These are phyloP conservation scores for Agroathelia rolfsii DNA, from an alignment of 1,284 basidiomycete species.

Conservation along the genomic window DNA sequence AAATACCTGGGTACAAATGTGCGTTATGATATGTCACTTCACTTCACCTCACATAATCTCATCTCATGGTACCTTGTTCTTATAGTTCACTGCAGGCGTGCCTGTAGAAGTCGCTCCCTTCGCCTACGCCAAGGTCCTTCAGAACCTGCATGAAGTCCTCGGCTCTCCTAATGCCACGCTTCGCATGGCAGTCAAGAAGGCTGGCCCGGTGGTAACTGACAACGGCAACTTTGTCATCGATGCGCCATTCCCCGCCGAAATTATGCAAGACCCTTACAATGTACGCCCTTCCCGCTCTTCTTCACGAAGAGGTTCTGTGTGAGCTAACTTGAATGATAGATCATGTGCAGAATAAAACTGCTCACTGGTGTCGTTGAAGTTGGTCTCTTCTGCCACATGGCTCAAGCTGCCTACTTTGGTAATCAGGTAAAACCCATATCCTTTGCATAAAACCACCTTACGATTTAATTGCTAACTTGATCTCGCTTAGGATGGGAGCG, in stretches of 20 bases:
- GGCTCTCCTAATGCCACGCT: conserved; percentile 59
- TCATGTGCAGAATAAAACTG: conserved; percentile 72
- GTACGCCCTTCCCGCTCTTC: conserved; percentile 28
- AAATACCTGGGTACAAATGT: conserved; percentile 77
- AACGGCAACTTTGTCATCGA: conserved; percentile 96
- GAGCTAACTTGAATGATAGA: conserved; percentile 27
- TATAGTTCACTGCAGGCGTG: conserved; percentile 79
- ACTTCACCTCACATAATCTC: neutral
- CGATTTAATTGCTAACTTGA: conserved; percentile 4
- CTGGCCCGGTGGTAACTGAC: conserved; percentile 91
- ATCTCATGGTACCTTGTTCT: conserved; percentile 5
- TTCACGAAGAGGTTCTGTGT: neutral
- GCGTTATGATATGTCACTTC: conserved; percentile 21
- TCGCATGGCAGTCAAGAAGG: conserved; percentile 80
- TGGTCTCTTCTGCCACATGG: conserved; percentile 89
- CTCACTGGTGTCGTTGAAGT: conserved; percentile 96
- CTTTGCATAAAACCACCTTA: neutral
- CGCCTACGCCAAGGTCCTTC: conserved; percentile 82
- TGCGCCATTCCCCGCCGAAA: conserved; percentile 69
- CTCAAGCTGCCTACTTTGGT: conserved; percentile 95
- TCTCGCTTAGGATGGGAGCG: conserved; percentile 40
- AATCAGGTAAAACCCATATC: conserved; percentile 51
- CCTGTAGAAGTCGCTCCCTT: conserved; percentile 97
- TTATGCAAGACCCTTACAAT: conserved; percentile 61
- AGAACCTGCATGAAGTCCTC: conserved; percentile 54